A percentile compares a stretch with the other conserved stretches of the same genome.
phyloP scores from a whole-genome alignment of 805 yeast genomes.

The Metschnikowia anglica region DNA sequence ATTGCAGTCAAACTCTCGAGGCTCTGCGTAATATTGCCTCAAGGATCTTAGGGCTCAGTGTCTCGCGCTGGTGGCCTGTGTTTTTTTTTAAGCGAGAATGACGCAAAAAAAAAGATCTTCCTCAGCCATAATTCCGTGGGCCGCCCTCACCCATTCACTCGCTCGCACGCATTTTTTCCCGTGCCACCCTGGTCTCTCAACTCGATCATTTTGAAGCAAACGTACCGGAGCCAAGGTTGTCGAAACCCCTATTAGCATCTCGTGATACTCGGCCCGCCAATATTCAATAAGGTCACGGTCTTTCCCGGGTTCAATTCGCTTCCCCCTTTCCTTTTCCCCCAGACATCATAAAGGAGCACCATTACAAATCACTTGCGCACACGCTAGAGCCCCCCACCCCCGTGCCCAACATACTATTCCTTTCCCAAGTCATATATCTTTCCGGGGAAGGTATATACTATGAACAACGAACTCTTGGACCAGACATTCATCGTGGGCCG shows the following conservation, averaged over 20 bases:
- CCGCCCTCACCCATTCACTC: neutral
- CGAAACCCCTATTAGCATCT: neutral
- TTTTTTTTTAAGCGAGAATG: neutral
- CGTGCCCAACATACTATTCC: slow-evolving; percentile 8
- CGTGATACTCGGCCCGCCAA: neutral
- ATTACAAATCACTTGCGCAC: neutral
- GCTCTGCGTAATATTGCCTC: neutral
- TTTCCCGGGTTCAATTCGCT: too few species aligned
- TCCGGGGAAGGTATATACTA: slow-evolving; percentile 7
- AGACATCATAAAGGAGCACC: neutral
- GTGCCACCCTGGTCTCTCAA: neutral
- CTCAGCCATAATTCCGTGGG: neutral
- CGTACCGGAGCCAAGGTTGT: neutral
- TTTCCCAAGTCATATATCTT: slow-evolving; percentile 1
- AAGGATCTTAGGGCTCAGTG: neutral
- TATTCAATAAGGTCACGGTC: neutral
- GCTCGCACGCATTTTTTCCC: slow-evolving; percentile 6
- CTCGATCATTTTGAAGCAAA: neutral
- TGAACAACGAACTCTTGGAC: slow-evolving; percentile 17
- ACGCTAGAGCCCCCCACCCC: slow-evolving; percentile 11
- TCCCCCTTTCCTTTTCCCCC: too few species aligned
- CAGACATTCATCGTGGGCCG: slow-evolving; percentile 9
- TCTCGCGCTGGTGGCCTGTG: neutral
- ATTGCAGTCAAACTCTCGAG: too few species aligned
- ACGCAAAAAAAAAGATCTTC: neutral